Evolutionary conservation across 805 yeast species (phyloP).

Genomic region (Myxozyma monticola): DNA sequence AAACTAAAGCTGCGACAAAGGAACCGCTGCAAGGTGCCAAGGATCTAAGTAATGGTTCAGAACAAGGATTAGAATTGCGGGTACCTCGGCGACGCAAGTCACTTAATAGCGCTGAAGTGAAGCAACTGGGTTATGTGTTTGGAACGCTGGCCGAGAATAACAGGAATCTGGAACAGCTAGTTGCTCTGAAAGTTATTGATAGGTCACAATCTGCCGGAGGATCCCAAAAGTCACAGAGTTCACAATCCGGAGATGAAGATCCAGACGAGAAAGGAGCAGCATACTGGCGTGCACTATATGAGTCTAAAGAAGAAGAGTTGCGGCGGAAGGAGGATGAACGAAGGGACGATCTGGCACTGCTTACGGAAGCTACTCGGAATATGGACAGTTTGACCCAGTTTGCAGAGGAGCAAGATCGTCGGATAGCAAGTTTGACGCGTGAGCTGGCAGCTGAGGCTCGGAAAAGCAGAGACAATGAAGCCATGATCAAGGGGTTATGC

Average conservation of each 20-base stretch:
- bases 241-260: no score
- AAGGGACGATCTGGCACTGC: not conserved
- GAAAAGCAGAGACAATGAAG: constrained; percentile 5
- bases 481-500: constrained; percentile 3
- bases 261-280: no score
- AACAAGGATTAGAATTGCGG: no score
- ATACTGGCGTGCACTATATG: not conserved
- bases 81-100: constrained; percentile 3
- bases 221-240: not conserved
- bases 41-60: no score
- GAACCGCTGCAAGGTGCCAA: not conserved
- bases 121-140: constrained; percentile 2
- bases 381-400: constrained; percentile 12
- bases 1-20: not conserved
- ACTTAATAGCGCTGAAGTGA: not conserved
- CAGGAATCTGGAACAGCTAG: constrained; percentile 7
- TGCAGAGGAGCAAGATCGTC: constrained; percentile 12
- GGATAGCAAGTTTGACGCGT: constrained; percentile 4
- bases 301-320: constrained; percentile 1
- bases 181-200: not conserved
- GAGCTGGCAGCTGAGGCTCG: constrained; percentile 6
- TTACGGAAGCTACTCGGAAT: constrained; percentile 15
- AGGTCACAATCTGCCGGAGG: not conserved
- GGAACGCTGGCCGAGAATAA: constrained; percentile 11
- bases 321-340: constrained; percentile 18